Evolutionary conservation across 2,329 filamentous ascomycete genomes (phyloP).

Genomic region (Penicillium olsonii): DNA sequence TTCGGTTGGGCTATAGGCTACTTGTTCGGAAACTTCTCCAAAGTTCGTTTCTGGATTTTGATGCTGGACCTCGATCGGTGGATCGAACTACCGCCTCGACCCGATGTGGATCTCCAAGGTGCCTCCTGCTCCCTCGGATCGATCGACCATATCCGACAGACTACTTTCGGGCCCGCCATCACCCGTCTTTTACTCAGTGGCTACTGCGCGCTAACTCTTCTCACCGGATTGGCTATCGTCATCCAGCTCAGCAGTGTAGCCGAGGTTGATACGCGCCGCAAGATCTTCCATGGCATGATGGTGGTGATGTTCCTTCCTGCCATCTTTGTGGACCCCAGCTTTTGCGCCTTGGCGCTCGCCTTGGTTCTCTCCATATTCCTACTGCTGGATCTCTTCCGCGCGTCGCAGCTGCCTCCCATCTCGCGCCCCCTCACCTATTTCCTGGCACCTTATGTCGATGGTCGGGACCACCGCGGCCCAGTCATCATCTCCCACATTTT

Average conservation of each 20-base stretch:
- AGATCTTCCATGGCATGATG: slow-evolving; percentile 99
- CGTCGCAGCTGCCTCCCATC: slow-evolving; percentile 86
- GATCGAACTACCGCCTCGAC: slow-evolving; percentile 66
- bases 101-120: slow-evolving; percentile 32
- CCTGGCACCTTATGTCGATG: slow-evolving; percentile 90
- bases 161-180: slow-evolving; percentile 72
- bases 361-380: slow-evolving; percentile 82
- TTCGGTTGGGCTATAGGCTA: slow-evolving; percentile 93
- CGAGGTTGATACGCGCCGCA: slow-evolving; percentile 92
- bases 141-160: slow-evolving; percentile 65
- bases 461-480: slow-evolving; percentile 85
- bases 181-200: slow-evolving; percentile 73
- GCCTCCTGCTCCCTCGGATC: slow-evolving; percentile 57
- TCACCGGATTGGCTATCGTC: slow-evolving; percentile 71
- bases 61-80: slow-evolving; percentile 69
- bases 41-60: slow-evolving; percentile 71
- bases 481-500: slow-evolving; percentile 98
- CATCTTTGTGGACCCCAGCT: slow-evolving; percentile 82
- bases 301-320: slow-evolving; percentile 91
- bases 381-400: slow-evolving; percentile 83
- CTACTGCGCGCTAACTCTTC: slow-evolving; percentile 73
- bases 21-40: slow-evolving; percentile 74
- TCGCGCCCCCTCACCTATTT: slow-evolving; percentile 84
- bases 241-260: slow-evolving; percentile 73
- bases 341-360: slow-evolving; percentile 75